Percentiles rank a stretch among this genome's conserved stretches.
phyloP scores from a whole-genome alignment of 1,139 yeast genomes.

The Hemisphaericaspora xylofermentans region DNA sequence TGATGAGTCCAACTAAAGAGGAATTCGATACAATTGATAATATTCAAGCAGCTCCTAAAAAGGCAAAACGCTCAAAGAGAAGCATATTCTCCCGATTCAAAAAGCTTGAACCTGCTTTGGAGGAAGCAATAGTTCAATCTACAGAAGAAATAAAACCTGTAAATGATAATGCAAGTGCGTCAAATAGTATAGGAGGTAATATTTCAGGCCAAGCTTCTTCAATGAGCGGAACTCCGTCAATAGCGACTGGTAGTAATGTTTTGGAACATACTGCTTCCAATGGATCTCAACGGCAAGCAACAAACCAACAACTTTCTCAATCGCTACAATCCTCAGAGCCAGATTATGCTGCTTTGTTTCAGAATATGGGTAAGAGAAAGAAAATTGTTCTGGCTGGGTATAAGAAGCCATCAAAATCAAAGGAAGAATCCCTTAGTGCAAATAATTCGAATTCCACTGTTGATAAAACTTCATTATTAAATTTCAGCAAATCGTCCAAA shows the following conservation, averaged over 20 bases:
- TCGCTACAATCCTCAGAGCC: slow-evolving; percentile 25
- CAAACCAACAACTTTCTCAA: not conserved
- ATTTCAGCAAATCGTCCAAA: slow-evolving; percentile 7
- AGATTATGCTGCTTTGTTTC: slow-evolving; percentile 47
- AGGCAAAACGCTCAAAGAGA: slow-evolving; percentile 34
- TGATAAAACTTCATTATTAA: slow-evolving; percentile 15
- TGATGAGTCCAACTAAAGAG: slow-evolving; percentile 24
- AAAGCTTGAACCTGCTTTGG: slow-evolving; percentile 10
- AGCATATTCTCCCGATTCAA: slow-evolving; percentile 45
- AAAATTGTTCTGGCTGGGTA: slow-evolving; percentile 24
- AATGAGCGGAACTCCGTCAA: slow-evolving; percentile 27
- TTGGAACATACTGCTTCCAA: slow-evolving; percentile 15
- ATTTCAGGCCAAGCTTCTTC: slow-evolving; percentile 17
- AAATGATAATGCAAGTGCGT: slow-evolving; percentile 16
- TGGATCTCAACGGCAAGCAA: slow-evolving; percentile 12
- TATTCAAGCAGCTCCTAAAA: slow-evolving; percentile 19
- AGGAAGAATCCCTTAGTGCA: slow-evolving; percentile 7
- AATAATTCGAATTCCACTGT: slow-evolving; percentile 14
- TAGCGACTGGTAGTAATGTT: slow-evolving; percentile 18
- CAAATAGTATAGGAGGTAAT: slow-evolving; percentile 15
- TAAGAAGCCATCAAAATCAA: slow-evolving; percentile 18
- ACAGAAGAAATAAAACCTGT: slow-evolving; percentile 5
- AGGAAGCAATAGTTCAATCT: slow-evolving; percentile 5
- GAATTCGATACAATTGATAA: slow-evolving; percentile 20
- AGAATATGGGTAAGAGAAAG: slow-evolving; percentile 45